These are phyloP conservation scores for Talaromyces thailandensis DNA, from an alignment of 495 filamentous ascomycete genomes.

Conservation along the genomic window DNA sequence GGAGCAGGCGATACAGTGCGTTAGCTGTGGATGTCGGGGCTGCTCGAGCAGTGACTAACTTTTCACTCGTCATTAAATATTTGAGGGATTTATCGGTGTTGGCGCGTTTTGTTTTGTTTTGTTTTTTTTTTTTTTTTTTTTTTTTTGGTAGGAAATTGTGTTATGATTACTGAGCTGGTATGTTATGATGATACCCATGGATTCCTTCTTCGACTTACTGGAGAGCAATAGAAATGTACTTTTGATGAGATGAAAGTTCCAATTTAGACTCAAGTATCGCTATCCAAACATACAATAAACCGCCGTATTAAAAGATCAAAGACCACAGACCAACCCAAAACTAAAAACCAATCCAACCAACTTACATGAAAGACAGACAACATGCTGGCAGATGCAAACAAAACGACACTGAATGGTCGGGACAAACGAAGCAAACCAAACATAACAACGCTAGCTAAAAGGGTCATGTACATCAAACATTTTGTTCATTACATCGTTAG, in stretches of 20 bases:
- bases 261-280: background rate
- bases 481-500: slow-evolving; percentile 2
- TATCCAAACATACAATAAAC: background rate
- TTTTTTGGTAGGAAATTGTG: background rate
- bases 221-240: background rate
- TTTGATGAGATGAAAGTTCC: background rate
- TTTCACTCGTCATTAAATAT: background rate
- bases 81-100: background rate
- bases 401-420: background rate
- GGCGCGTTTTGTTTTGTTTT: background rate
- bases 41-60: slow-evolving; percentile 77
- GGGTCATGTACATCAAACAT: slow-evolving; percentile 2
- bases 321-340: background rate
- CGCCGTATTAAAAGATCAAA: background rate
- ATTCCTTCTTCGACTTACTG: background rate
- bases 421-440: background rate
- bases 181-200: slow-evolving; percentile 4
- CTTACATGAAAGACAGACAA: background rate
- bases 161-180: background rate
- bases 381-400: background rate
- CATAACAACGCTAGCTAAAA: slow-evolving; percentile 2
- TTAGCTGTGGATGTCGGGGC: slow-evolving; percentile 91
- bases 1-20: slow-evolving; percentile 82
- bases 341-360: background rate
- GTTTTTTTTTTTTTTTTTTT: background rate